Percentiles rank a stretch among this genome's conserved stretches.
phyloP scores from a whole-genome alignment of 495 filamentous ascomycete species.

The Penicillium samsonianum region DNA sequence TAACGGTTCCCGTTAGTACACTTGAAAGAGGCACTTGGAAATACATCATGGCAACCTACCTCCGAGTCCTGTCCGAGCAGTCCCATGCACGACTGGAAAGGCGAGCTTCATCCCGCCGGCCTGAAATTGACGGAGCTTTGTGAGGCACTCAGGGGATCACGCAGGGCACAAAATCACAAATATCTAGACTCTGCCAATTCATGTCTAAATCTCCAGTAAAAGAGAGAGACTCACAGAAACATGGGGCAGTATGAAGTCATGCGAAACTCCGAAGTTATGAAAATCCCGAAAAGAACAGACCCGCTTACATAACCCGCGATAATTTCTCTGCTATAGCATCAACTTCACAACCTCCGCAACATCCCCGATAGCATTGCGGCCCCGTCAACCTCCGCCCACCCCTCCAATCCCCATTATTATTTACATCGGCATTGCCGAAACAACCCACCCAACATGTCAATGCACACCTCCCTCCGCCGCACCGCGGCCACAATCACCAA shows the following conservation, averaged over 20 bases:
- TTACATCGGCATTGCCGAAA: neutral
- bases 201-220: slow-evolving; percentile 12
- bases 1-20: neutral
- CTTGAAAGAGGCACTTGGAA: neutral
- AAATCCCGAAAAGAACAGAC: slow-evolving; percentile 21
- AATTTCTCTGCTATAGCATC: slow-evolving; percentile 36
- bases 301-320: slow-evolving; percentile 33
- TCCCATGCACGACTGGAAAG: slow-evolving; percentile 25
- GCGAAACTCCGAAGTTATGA: slow-evolving; percentile 1
- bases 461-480: slow-evolving; percentile 48
- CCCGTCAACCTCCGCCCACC: slow-evolving; percentile 3
- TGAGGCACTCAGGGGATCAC: slow-evolving; percentile 17
- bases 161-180: slow-evolving; percentile 6
- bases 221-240: slow-evolving; percentile 16
- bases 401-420: neutral
- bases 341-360: slow-evolving; percentile 20
- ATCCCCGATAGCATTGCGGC: slow-evolving; percentile 15
- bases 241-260: slow-evolving; percentile 11
- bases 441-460: slow-evolving; percentile 32
- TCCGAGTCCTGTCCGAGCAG: slow-evolving; percentile 27
- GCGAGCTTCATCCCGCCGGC: slow-evolving; percentile 38
- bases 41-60: slow-evolving; percentile 15
- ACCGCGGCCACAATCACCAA: slow-evolving; percentile 36
- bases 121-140: slow-evolving; percentile 10
- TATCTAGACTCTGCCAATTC: neutral